Conservation (phyloP, 1,139 yeast genomes). For the Yamadazyma siamensis region DNA sequence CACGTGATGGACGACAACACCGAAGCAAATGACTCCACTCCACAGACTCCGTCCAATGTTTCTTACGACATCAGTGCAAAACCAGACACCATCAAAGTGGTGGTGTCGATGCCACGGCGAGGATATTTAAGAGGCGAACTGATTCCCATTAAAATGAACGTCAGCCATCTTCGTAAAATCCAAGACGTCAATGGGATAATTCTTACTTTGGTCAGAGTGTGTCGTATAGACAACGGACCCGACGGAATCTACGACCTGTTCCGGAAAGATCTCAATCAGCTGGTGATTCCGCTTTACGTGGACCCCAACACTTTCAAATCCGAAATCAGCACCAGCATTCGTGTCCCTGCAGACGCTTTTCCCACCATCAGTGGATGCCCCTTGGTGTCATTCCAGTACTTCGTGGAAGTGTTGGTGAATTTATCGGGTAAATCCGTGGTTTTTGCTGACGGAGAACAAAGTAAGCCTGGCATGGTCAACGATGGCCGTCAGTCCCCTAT, state of each 20-base stretch:
- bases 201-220: constrained; percentile 75
- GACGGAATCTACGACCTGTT: constrained; percentile 69
- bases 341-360: constrained; percentile 81
- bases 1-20: neutral
- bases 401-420: constrained; percentile 77
- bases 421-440: constrained; percentile 44
- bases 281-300: constrained; percentile 72
- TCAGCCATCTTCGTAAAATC: constrained; percentile 68
- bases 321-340: constrained; percentile 58
- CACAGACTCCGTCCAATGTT: constrained; percentile 8
- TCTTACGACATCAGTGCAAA: constrained; percentile 9
- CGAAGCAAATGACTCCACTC: constrained; percentile 2
- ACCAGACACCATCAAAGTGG: constrained; percentile 44
- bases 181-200: constrained; percentile 76
- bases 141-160: constrained; percentile 64
- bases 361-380: constrained; percentile 79
- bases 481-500: constrained; percentile 14
- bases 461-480: constrained; percentile 7
- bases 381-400: constrained; percentile 78
- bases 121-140: constrained; percentile 80
- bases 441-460: constrained; percentile 25
- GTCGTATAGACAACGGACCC: constrained; percentile 69
- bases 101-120: constrained; percentile 58
- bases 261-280: constrained; percentile 80
- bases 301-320: constrained; percentile 63